phyloP scores from a whole-genome alignment of 495 filamentous ascomycete species.

The Hyaloscypha finlandica region DNA sequence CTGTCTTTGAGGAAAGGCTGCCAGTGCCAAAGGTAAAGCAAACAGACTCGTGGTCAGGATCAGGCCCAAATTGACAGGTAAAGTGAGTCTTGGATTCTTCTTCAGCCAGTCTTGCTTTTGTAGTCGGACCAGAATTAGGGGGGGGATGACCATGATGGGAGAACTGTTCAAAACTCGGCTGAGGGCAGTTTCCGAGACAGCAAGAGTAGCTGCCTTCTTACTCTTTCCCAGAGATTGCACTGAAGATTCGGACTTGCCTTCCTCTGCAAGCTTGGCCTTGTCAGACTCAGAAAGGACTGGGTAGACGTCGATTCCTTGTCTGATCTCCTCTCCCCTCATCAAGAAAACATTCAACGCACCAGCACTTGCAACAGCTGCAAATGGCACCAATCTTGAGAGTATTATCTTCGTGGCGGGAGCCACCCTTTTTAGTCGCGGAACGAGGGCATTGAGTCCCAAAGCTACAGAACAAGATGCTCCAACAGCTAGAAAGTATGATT shows the following conservation, averaged over 20 bases:
- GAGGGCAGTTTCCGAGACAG: conserved; percentile 88
- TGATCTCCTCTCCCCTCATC: conserved; percentile 95
- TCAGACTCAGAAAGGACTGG: conserved; percentile 64
- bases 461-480: conserved; percentile 91
- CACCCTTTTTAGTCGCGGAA: conserved; percentile 78
- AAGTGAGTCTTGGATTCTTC: conserved; percentile 65
- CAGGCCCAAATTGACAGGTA: conserved; percentile 81
- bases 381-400: conserved; percentile 83
- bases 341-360: conserved; percentile 93
- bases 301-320: conserved; percentile 92
- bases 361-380: conserved; percentile 89
- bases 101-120: conserved; percentile 77
- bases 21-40: conserved; percentile 83
- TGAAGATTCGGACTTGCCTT: conserved; percentile 57
- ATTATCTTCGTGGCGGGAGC: conserved; percentile 72
- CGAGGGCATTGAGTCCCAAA: conserved; percentile 84
- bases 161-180: conserved; percentile 89
- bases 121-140: conserved; percentile 77
- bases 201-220: conserved; percentile 80
- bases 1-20: conserved; percentile 90
- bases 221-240: conserved; percentile 77
- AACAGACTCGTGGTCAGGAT: conserved; percentile 81
- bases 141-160: conserved; percentile 95
- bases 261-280: conserved; percentile 51
- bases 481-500: conserved; percentile 92